Evolutionary conservation across 108 stramenopile genomes (phyloP).

Genomic region (Nannochloropsis salina): DNA sequence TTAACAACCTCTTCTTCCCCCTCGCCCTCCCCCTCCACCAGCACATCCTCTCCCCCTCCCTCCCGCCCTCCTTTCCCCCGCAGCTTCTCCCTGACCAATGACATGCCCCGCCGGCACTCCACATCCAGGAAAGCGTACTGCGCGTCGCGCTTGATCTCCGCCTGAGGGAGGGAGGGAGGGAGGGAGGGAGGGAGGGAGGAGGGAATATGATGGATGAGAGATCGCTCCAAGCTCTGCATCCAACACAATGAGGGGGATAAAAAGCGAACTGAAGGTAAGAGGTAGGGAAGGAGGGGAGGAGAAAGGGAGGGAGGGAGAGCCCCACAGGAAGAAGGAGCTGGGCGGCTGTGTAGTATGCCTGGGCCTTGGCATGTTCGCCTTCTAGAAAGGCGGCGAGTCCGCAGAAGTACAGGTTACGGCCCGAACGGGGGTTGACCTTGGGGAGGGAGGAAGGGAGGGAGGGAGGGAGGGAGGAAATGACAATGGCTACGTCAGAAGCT

Average conservation of each 20-base stretch:
- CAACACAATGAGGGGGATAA: neutral
- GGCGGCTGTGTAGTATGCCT: neutral
- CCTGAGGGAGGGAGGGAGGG: neutral
- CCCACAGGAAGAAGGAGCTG: neutral
- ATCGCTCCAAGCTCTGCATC: neutral
- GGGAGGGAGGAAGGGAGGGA: neutral
- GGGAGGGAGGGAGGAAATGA: neutral
- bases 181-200: neutral
- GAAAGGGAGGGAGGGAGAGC: neutral
- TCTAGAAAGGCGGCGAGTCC: neutral
- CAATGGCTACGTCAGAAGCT: too few species aligned
- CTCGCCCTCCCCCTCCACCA: neutral
- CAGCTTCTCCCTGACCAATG: neutral
- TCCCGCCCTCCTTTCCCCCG: neutral
- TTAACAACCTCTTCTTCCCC: neutral
- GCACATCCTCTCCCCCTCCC: neutral
- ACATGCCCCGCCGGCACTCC: neutral
- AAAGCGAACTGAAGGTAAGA: neutral
- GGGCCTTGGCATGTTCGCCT: neutral
- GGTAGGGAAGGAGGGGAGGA: neutral
- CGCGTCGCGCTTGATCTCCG: neutral
- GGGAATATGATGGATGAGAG: neutral
- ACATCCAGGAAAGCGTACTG: neutral
- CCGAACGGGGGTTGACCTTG: neutral
- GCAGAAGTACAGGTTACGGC: neutral